A percentile compares a stretch with the other conserved stretches of the same genome.
Conservation (phyloP, 441 rosid species). For the Adansonia gregorii region DNA sequence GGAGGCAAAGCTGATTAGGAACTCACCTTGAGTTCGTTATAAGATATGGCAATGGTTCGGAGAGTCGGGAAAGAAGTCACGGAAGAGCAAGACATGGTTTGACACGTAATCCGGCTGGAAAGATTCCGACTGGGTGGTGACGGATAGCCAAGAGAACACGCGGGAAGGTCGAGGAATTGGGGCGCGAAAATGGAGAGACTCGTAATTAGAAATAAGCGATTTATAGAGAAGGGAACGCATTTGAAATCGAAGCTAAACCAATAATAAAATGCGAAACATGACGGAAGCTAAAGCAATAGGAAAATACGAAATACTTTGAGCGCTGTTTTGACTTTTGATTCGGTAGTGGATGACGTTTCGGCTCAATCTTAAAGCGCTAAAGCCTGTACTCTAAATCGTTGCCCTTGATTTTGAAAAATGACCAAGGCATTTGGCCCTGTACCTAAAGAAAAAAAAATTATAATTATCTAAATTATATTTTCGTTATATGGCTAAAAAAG, state of each 20-base stretch:
- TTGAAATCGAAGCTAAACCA: background rate
- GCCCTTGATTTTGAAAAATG: no score
- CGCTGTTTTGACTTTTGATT: background rate
- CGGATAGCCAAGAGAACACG: slow-evolving; percentile 22
- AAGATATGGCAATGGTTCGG: slow-evolving; percentile 69
- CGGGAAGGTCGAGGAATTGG: slow-evolving; percentile 10
- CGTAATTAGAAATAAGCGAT: background rate
- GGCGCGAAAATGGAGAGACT: background rate
- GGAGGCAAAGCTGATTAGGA: background rate
- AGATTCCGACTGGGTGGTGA: slow-evolving; percentile 31
- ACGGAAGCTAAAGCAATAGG: background rate
- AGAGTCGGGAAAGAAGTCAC: slow-evolving; percentile 49
- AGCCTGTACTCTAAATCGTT: no score
- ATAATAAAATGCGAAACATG: background rate
- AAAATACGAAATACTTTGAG: background rate
- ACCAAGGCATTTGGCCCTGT: no score
- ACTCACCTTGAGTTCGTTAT: slow-evolving; percentile 69
- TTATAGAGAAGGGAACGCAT: slow-evolving; percentile 13
- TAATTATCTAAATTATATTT: no score
- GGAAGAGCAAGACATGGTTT: slow-evolving; percentile 49
- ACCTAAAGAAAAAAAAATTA: no score
- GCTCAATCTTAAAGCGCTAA: background rate
- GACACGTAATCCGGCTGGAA: slow-evolving; percentile 33
- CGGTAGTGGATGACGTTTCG: background rate
- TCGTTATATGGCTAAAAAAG: no score